Base-by-base conservation (phyloP, 805 yeast species). In the Ogataea sp. region DNA sequence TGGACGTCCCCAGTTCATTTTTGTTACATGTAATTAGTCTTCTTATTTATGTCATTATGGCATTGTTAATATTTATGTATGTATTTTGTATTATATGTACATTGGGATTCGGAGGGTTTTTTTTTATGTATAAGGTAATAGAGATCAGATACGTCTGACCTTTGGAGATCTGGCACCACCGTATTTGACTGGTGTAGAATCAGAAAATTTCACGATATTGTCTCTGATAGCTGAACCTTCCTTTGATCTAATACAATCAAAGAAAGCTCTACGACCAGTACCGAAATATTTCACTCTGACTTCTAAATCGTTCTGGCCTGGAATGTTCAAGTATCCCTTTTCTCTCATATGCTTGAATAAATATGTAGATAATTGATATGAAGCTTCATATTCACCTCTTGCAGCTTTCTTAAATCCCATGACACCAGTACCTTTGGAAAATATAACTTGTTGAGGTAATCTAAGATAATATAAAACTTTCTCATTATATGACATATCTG, bases 141-240 rank as follows among this genome's bases (percentile, higher is more conserved):
- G 9, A 26, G 8, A 35, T 59, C 65, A 78, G 53, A 83, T 67
- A 65, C 94, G 80, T 68, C 96, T 82, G 42, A 70, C 70, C 58
- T 80, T 77, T 62, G 90, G 94, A 17, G 95, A 71, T 52, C 93
- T 77, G 35, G 75, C 81, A 70, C 97, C 97, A 70, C 98, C 98
- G 54, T 86, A 86, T 62, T 84, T 83, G 67, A 90, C 71, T 42
- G 75, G 75, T 6, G 98, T 87, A 47, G 73, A 70, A 53, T 90
- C 97, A 36, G 83, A 72, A 25, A 90, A 65, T 52, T 88, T 76
- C 26, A 73, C 71, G 29, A 93, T 73, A 39, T 73, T 68, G n/a
- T 72, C 70, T 55, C 86, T 74, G 30, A 93, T 67, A 25, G 67
- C 61, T 32, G 70, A 62, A 39, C 97, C 97, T 67, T 90, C 97